Evolutionary conservation across 164 flowering plant genomes (phyloP).

Genomic region (Dillenia suffruticosa): DNA sequence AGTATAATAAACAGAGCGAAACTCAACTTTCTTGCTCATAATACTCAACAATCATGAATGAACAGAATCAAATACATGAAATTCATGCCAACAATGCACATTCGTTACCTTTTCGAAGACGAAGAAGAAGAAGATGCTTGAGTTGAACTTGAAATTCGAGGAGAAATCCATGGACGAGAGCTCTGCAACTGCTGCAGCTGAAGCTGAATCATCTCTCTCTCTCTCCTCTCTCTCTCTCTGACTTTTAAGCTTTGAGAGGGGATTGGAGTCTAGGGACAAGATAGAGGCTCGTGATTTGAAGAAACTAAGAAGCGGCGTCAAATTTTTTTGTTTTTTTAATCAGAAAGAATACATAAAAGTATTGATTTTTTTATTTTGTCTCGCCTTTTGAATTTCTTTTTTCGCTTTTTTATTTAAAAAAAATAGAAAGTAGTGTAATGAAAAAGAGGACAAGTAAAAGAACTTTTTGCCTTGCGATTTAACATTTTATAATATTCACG

Average conservation of each 20-base stretch:
- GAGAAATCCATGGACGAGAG: constrained; percentile 31
- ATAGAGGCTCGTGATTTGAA: too few species aligned
- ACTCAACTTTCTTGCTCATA: not conserved
- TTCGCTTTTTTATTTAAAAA: too few species aligned
- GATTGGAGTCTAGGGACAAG: not conserved
- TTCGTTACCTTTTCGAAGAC: not conserved
- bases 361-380: too few species aligned
- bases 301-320: too few species aligned
- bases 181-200: constrained; percentile 39
- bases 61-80: not conserved
- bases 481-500: too few species aligned
- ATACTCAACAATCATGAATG: not conserved
- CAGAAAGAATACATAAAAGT: too few species aligned
- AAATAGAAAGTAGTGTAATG: too few species aligned
- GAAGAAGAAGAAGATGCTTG: not conserved
- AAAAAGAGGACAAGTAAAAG: too few species aligned
- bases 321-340: too few species aligned
- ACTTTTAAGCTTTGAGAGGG: not conserved
- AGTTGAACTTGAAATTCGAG: constrained; percentile 15
- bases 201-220: constrained; percentile 30
- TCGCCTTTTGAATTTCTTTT: too few species aligned
- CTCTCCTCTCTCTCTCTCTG: not conserved
- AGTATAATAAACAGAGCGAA: too few species aligned
- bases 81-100: not conserved
- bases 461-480: too few species aligned